phyloP scores from a whole-genome alignment of 2,329 filamentous ascomycete genomes.

The Aspergillus melleus region DNA sequence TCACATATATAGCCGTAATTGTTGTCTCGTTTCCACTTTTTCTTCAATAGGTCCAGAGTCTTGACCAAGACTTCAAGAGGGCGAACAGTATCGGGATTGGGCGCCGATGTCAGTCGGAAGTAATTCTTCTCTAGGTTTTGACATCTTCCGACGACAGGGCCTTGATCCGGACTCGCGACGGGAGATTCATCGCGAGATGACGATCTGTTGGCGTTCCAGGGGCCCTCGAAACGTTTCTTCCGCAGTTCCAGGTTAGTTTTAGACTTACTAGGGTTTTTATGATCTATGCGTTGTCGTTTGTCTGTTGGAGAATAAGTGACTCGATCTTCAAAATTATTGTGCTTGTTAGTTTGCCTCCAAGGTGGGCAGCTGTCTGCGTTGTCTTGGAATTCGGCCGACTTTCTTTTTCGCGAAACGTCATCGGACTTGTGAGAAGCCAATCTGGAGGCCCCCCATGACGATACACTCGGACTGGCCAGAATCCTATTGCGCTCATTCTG shows the following conservation, averaged over 20 bases:
- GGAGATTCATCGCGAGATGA: constrained; percentile 50
- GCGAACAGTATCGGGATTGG: constrained; percentile 84
- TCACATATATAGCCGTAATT: constrained; percentile 99
- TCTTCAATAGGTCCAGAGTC: constrained; percentile 84
- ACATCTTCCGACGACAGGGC: constrained; percentile 82
- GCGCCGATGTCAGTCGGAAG: constrained; percentile 86
- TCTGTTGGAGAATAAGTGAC: constrained; percentile 63
- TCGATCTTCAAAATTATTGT: constrained; percentile 68
- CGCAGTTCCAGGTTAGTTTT: constrained; percentile 84
- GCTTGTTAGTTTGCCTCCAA: constrained; percentile 72
- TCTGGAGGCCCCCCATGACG: constrained; percentile 32
- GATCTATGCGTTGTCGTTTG: constrained; percentile 51
- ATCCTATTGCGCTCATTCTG: constrained; percentile 62
- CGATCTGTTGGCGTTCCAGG: constrained; percentile 42
- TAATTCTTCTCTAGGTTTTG: constrained; percentile 88
- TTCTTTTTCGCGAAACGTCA: constrained; percentile 69
- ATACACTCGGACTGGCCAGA: constrained; percentile 48
- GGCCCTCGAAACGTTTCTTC: constrained; percentile 76
- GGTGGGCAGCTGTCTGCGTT: constrained; percentile 60
- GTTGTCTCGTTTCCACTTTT: constrained; percentile 89
- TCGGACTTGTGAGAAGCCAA: constrained; percentile 22
- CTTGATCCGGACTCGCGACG: constrained; percentile 46
- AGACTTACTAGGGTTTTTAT: constrained; percentile 77
- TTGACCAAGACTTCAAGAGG: constrained; percentile 77
- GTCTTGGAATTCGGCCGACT: constrained; percentile 66